These are phyloP conservation scores for Iberis amara DNA, from an alignment of 441 rosid genomes.

Conservation along the genomic window DNA sequence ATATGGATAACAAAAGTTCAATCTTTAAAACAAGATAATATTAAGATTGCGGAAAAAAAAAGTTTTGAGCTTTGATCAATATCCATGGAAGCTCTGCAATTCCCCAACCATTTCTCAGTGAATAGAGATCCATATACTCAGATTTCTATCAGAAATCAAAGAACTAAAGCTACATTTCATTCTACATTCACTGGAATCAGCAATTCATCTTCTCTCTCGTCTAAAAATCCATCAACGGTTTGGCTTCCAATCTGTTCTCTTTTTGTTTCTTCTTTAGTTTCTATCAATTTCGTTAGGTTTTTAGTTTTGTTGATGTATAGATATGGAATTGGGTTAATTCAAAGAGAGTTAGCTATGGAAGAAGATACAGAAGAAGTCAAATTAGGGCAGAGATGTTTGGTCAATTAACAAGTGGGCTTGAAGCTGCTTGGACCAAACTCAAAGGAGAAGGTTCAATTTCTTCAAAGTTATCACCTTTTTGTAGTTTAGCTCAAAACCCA, in stretches of 20 bases:
- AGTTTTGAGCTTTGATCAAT: slow-evolving; percentile 26
- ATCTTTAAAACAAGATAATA: slow-evolving; percentile 15
- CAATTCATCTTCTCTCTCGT: slow-evolving; percentile 44
- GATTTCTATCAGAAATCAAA: background rate
- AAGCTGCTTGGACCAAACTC: slow-evolving; percentile 95
- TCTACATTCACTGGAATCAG: slow-evolving; percentile 41
- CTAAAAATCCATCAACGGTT: slow-evolving; percentile 50
- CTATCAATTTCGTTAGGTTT: background rate
- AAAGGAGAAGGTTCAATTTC: slow-evolving; percentile 76
- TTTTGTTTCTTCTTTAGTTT: background rate
- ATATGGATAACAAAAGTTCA: slow-evolving; percentile 26
- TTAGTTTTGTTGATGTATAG: slow-evolving; percentile 20
- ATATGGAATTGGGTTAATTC: slow-evolving; percentile 65
- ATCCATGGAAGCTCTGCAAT: slow-evolving; percentile 32
- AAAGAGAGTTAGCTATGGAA: slow-evolving; percentile 36
- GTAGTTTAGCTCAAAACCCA: background rate
- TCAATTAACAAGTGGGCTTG: slow-evolving; percentile 83
- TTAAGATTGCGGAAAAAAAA: background rate
- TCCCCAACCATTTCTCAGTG: slow-evolving; percentile 20
- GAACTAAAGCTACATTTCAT: slow-evolving; percentile 11
- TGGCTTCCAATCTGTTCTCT: slow-evolving; percentile 20
- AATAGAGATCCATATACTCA: slow-evolving; percentile 23
- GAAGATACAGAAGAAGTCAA: slow-evolving; percentile 40
- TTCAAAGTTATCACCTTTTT: slow-evolving; percentile 13
- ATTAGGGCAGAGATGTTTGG: slow-evolving; percentile 96